Base-by-base conservation (phyloP, 306 rosid genomes). In the Inga leiocalycina region DNA sequence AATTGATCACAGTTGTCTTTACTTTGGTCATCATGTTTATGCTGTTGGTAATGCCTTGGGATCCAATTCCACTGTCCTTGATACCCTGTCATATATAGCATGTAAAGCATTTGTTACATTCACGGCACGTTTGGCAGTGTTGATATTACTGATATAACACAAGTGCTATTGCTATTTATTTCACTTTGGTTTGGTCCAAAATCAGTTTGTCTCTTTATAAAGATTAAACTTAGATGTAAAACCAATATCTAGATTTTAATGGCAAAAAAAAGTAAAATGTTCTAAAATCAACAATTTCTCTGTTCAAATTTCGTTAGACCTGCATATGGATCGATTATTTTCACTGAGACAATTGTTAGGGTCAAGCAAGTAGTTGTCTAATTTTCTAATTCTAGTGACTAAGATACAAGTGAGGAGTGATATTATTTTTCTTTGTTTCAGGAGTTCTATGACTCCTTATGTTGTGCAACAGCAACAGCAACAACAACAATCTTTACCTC, bases 1-100 rank as follows among this genome's bases (percentile, higher is more conserved):
- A 89, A 90, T 93, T 93, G 84, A 91, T 93, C n/a, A 93, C 94
- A 45, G 98, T 93, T 19, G 92, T 91, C 92, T 96, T 96, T 81
- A 90, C 77, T 88, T 94, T 94, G 62, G 97, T 96, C 98, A 92
- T 96, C 98, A 96, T 96, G 97, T 90, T 82, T 77, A 96, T 96
- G 89, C 99, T 96, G 91, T 96, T 96, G 46, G 99, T 92, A 70
- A 96, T 91, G 54, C 99, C 99, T 85, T 96, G 99, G 37, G 99
- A 96, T 80, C 99, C 99, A 81, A 94, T 96, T 56, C 99, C 99
- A 85, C 99, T 96, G 82, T 94, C 98, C 84, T 81, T 96, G 75
- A 96, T 90, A 30, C 99, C 99, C 99, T 96, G 97, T 39, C 12
- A 44, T 80, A 35, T 5, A 22, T 43, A 20, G n/a, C 65, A 59